A percentile compares a stretch with the other conserved stretches of the same genome.
These are phyloP conservation scores for Physcia stellaris DNA, from an alignment of 495 filamentous ascomycete genomes.

Conservation along the genomic window DNA sequence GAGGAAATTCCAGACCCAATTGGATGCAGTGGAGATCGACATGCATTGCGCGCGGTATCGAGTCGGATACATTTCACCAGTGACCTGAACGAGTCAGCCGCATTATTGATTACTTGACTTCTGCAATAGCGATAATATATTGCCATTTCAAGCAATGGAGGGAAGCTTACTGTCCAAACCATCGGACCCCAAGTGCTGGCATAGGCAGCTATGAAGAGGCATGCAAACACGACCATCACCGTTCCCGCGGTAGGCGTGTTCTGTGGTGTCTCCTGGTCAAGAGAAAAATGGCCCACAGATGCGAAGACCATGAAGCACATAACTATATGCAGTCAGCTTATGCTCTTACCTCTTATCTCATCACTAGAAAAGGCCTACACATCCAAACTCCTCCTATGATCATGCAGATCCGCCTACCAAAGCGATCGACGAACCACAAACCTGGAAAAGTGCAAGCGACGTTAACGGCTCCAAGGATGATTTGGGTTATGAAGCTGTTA, in stretches of 20 bases:
- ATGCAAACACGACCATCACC: conserved; percentile 65
- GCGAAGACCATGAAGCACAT: conserved; percentile 64
- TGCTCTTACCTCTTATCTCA: no score
- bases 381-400: conserved; percentile 53
- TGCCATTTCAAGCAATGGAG: no score
- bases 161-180: no score
- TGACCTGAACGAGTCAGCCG: no score
- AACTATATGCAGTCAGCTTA: no score
- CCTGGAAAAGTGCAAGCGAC: conserved; percentile 59
- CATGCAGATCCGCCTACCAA: conserved; percentile 51
- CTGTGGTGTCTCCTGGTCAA: conserved; percentile 35
- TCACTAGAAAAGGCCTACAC: no score
- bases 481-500: conserved; percentile 57
- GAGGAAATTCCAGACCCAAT: conserved; percentile 88
- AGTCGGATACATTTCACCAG: no score
- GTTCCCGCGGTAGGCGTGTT: no score
- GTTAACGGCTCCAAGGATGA: conserved; percentile 65
- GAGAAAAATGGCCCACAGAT: conserved; percentile 49
- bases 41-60: no score
- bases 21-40: conserved; percentile 67
- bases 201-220: conserved; percentile 50
- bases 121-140: no score
- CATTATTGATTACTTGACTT: no score
- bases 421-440: conserved; percentile 58
- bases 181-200: conserved; percentile 65